Conservation (phyloP, 495 filamentous ascomycete genomes). For the Penicillium riverlandense region DNA sequence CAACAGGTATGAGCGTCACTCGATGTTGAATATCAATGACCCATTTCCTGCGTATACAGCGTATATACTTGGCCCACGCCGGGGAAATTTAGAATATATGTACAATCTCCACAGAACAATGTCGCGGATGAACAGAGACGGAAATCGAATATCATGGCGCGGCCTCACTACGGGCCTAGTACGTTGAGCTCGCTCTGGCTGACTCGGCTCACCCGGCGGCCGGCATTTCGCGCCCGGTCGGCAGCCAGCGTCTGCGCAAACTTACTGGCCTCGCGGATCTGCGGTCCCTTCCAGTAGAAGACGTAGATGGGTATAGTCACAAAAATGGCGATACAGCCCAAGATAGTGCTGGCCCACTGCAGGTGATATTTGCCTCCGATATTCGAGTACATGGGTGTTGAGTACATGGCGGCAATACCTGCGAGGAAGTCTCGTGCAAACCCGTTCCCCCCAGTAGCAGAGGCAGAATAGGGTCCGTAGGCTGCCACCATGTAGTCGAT, state of each 20-base stretch:
- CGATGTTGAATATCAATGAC: too few species aligned
- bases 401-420: constrained; percentile 40
- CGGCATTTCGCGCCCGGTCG: constrained; percentile 12
- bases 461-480: constrained; percentile 72
- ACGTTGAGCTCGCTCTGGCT: constrained; percentile 1
- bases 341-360: constrained; percentile 37
- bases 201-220: constrained; percentile 12
- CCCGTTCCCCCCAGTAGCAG: constrained; percentile 68
- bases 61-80: too few species aligned
- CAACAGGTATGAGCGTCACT: too few species aligned
- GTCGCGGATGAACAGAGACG: too few species aligned
- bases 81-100: too few species aligned
- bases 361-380: constrained; percentile 25
- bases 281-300: constrained; percentile 44
- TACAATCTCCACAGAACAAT: too few species aligned
- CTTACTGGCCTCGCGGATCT: constrained; percentile 36
- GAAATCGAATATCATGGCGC: too few species aligned
- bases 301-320: constrained; percentile 41
- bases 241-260: constrained; percentile 32
- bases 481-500: constrained; percentile 83
- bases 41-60: too few species aligned
- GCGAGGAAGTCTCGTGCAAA: constrained; percentile 42
- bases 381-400: constrained; percentile 32
- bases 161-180: too few species aligned
- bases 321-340: constrained; percentile 34